Evolutionary conservation across 2,329 filamentous ascomycete species (phyloP), one percentile per base, ranked within the genome.

Genomic region (Ceratocystis papillata): DNA sequence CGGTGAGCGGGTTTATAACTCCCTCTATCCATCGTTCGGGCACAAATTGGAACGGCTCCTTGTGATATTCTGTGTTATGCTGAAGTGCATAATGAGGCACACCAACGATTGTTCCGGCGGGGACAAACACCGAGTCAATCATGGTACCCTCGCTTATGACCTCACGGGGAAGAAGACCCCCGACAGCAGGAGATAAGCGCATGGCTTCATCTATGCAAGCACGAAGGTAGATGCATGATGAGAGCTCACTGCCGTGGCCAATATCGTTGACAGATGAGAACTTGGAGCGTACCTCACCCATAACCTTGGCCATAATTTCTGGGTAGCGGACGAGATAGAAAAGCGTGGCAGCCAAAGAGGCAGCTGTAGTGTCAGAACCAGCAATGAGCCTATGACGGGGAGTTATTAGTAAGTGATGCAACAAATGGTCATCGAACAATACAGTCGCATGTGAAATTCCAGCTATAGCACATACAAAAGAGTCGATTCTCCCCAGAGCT

Each of bases 401-500:
- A 25, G 10, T 28, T 53, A 15, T 8, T 6, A 46, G 41, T 3
- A 37, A 22, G 22, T 46, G 28, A 62, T 41, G n/a, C 55, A 22
- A 37, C 28, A 12, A 25, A 22, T 8, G 22, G 41, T 7, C 22
- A 60, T 20, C 48, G 33, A 28, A 30, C 12, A 45, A 41, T 17
- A 4, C 8, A 45, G 53, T 45, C 6, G 1, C 15, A 7, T 17
- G 41, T 30, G 22, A 25, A 10, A 46, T 6, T 20, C 7, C 10
- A 12, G 2, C 8, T 7, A 2, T 44, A 30, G 45, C 1, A 73
- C 79, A 74, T 72, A 83, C 77, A 89, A 79, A 20, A 88, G 75
- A 72, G 88, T 88, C 7, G 85, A 86, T 73, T 89, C 86, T 62
- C 81, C 84, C 85, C 86, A 87, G 28, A 89, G 81, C 71, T 89